Evolutionary conservation across 768 basidiomycete genomes (phyloP).

Genomic region (Clitopilus passeckerianus): DNA sequence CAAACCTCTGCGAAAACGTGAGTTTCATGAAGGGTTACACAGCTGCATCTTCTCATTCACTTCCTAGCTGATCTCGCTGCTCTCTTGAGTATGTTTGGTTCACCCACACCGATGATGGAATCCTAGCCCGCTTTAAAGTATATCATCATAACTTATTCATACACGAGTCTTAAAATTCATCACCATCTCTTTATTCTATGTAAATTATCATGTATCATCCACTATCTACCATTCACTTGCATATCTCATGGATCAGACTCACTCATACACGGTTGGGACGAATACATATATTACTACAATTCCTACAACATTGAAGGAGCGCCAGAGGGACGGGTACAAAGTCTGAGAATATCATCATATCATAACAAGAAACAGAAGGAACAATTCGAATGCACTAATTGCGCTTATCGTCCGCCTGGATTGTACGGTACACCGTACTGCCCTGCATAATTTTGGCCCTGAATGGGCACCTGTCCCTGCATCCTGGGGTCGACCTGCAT

Average conservation of each 20-base stretch:
- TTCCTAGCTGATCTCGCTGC: slow-evolving; percentile 46
- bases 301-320: neutral
- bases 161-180: too few relatives aligned
- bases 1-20: slow-evolving; percentile 64
- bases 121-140: neutral
- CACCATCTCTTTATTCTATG: too few relatives aligned
- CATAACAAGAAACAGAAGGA: too few relatives aligned
- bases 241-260: neutral
- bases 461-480: slow-evolving; percentile 11
- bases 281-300: neutral
- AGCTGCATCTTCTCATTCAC: neutral
- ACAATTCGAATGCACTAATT: too few relatives aligned
- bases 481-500: slow-evolving; percentile 3
- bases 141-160: neutral
- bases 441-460: slow-evolving; percentile 11
- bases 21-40: slow-evolving; percentile 5
- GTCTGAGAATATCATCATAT: neutral
- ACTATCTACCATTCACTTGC: too few relatives aligned
- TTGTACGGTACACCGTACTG: slow-evolving; percentile 20
- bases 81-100: slow-evolving; percentile 50
- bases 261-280: neutral
- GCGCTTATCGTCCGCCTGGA: slow-evolving; percentile 16
- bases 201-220: too few relatives aligned
- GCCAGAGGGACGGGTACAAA: neutral
- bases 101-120: slow-evolving; percentile 5